Evolutionary conservation across 73 alveolate species (phyloP).

Genomic region (Stentor coeruleus): DNA sequence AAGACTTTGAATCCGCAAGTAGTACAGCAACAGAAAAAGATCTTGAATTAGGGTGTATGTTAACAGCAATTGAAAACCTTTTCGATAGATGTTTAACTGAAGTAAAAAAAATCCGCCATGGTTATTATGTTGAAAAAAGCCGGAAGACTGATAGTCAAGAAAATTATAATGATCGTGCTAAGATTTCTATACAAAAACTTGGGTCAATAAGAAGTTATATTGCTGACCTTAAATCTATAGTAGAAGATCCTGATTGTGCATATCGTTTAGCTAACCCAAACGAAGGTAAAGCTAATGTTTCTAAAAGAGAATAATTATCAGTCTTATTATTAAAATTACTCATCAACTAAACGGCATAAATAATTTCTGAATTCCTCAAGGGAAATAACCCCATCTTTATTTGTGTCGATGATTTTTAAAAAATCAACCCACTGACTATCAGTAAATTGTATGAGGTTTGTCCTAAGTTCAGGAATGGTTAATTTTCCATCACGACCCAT

Average conservation of each 20-base stretch:
- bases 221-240: slow-evolving; percentile 16
- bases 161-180: background rate
- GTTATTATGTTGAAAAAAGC: background rate
- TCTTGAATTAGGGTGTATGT: slow-evolving; percentile 23
- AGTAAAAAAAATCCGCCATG: no score
- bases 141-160: background rate
- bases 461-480: background rate
- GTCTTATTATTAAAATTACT: background rate
- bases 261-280: background rate
- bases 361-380: background rate
- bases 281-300: background rate
- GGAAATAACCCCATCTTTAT: background rate
- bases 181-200: background rate
- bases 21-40: slow-evolving; percentile 21
- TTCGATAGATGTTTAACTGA: slow-evolving; percentile 1
- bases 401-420: background rate
- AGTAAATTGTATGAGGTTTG: background rate
- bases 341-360: no score
- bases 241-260: no score
- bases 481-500: background rate
- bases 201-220: background rate
- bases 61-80: slow-evolving; percentile 24
- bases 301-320: background rate
- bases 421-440: background rate
- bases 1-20: slow-evolving; percentile 1